These are phyloP conservation scores for Podila verticillata DNA, from an alignment of 192 early-diverging fungal genomes.

Conservation along the genomic window DNA sequence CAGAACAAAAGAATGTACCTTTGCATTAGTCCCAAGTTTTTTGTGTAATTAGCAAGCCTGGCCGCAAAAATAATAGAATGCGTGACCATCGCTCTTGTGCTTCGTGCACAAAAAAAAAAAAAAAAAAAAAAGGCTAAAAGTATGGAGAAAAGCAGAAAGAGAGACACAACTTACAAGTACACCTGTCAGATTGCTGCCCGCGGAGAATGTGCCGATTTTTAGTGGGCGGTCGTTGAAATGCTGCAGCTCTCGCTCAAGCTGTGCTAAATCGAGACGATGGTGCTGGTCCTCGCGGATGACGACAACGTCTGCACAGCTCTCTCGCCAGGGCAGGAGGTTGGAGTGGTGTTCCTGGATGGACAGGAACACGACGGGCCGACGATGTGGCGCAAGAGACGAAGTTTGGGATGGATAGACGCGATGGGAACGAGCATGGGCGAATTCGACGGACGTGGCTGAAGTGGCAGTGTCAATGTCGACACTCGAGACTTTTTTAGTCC, in stretches of 20 bases:
- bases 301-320: conserved; percentile 40
- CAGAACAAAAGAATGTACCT: too few relatives aligned
- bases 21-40: too few relatives aligned
- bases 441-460: not conserved
- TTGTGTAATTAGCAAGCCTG: too few relatives aligned
- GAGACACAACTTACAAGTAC: conserved; percentile 14
- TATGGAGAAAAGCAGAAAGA: not conserved
- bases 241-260: conserved; percentile 20
- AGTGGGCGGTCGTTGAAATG: conserved; percentile 3
- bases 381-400: not conserved
- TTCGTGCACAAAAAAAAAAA: not conserved
- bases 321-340: conserved; percentile 49
- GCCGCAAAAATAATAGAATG: too few relatives aligned
- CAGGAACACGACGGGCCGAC: conserved; percentile 43
- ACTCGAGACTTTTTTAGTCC: not conserved
- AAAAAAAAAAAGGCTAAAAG: not conserved
- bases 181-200: conserved; percentile 50
- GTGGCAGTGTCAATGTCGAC: not conserved
- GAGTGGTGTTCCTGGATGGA: conserved; percentile 49
- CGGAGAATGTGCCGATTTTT: conserved; percentile 46
- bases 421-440: not conserved
- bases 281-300: conserved; percentile 8
- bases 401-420: too few relatives aligned
- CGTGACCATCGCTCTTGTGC: too few relatives aligned
- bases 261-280: conserved; percentile 12